Percentiles rank a stretch among this genome's conserved stretches.
These are phyloP conservation scores for Tricholomella constricta DNA, from an alignment of 768 basidiomycete genomes.

Conservation along the genomic window DNA sequence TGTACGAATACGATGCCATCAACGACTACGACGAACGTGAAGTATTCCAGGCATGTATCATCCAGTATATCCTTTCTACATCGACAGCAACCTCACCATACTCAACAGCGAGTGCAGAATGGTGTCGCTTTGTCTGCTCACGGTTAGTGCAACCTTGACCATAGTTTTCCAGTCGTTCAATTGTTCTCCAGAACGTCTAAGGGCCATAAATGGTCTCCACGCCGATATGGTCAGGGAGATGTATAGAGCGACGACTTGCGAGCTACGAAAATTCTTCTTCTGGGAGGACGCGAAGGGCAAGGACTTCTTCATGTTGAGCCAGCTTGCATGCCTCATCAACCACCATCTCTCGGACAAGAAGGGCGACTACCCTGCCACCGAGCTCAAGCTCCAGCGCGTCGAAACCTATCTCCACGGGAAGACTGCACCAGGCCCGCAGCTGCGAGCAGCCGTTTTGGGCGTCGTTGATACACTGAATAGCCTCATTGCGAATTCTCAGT, in stretches of 20 bases:
- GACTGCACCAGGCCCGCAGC: neutral
- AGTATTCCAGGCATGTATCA: constrained; percentile 60
- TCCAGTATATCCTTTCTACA: neutral
- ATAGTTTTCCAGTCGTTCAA: neutral
- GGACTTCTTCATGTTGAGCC: constrained; percentile 48
- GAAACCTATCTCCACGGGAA: constrained; percentile 24
- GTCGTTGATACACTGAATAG: constrained; percentile 20
- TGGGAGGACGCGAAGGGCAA: constrained; percentile 47
- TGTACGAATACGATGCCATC: constrained; percentile 55
- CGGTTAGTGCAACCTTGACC: constrained; percentile 30
- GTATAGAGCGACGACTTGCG: constrained; percentile 32
- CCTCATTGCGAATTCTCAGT: constrained; percentile 4
- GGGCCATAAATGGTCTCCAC: constrained; percentile 50
- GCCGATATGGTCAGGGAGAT: constrained; percentile 44
- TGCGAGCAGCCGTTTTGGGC: neutral
- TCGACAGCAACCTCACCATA: neutral
- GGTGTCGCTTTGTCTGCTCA: constrained; percentile 52
- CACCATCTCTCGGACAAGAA: constrained; percentile 9
- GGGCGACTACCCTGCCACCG: constrained; percentile 10
- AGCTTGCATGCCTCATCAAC: constrained; percentile 30
- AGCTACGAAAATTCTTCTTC: constrained; percentile 38
- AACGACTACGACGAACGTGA: constrained; percentile 60
- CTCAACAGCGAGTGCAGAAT: constrained; percentile 48
- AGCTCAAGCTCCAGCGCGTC: constrained; percentile 23
- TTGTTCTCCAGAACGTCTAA: constrained; percentile 43